These are phyloP conservation scores for Neurospora discreta DNA, from an alignment of 495 filamentous ascomycete species.

Conservation along the genomic window DNA sequence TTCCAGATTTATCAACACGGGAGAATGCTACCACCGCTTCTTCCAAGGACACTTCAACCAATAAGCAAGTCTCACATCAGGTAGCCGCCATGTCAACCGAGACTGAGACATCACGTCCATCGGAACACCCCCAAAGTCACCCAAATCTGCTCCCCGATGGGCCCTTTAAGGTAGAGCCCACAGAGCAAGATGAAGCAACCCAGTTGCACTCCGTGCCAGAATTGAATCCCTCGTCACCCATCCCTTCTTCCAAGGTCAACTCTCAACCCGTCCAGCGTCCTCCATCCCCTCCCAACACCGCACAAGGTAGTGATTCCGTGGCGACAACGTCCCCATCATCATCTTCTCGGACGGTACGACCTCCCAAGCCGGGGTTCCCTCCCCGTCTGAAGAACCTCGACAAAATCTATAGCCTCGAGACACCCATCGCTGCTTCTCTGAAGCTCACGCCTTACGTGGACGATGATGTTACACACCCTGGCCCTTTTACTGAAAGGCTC, in stretches of 20 bases:
- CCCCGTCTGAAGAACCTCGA: conserved; percentile 10
- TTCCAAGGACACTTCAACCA: not conserved
- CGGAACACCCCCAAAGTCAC: not conserved
- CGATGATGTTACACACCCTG: conserved; percentile 15
- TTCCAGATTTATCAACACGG: not conserved
- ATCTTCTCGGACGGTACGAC: not conserved
- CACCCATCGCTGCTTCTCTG: conserved; percentile 11
- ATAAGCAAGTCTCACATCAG: not conserved
- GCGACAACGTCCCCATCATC: not conserved
- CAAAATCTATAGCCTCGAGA: conserved; percentile 8
- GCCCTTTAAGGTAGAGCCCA: conserved; percentile 1
- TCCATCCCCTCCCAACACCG: not conserved
- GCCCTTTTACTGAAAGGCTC: conserved; percentile 17
- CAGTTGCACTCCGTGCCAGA: not conserved
- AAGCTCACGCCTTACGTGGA: conserved; percentile 14
- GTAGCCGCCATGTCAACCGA: not conserved
- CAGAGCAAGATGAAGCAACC: not conserved
- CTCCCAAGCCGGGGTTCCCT: conserved; percentile 4
- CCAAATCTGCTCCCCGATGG: not conserved
- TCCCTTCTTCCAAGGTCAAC: not conserved
- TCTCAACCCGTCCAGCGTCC: not conserved
- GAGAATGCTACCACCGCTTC: not conserved
- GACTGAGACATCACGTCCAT: not conserved
- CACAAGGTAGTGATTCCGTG: not conserved
- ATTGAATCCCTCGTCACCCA: not conserved